These are phyloP conservation scores for Hydnomerulius pinastri DNA, from an alignment of 768 basidiomycete genomes.

Conservation along the genomic window DNA sequence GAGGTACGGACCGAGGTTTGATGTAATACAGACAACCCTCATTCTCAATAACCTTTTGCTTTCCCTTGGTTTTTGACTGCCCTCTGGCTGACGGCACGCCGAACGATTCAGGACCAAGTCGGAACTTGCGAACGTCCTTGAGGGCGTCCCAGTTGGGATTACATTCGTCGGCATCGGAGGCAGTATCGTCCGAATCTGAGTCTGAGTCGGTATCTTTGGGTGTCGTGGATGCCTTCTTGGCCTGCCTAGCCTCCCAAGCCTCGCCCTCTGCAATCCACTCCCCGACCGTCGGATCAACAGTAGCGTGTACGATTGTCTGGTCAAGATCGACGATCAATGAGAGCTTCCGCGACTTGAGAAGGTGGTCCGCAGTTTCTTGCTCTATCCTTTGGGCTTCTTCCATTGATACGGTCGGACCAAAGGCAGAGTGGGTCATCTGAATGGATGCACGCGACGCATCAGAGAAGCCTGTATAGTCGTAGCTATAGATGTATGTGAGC, in stretches of 20 bases:
- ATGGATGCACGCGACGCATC: slow-evolving; percentile 86
- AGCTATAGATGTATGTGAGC: slow-evolving; percentile 39
- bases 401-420: slow-evolving; percentile 87
- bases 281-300: slow-evolving; percentile 96
- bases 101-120: slow-evolving; percentile 76
- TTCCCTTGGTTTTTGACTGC: slow-evolving; percentile 50
- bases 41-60: slow-evolving; percentile 63
- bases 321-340: slow-evolving; percentile 98
- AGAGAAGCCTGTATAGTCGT: slow-evolving; percentile 86
- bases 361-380: slow-evolving; percentile 74
- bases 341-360: slow-evolving; percentile 75
- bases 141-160: slow-evolving; percentile 95
- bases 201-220: slow-evolving; percentile 33
- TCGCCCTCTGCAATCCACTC: slow-evolving; percentile 93
- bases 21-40: slow-evolving; percentile 96
- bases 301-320: slow-evolving; percentile 98
- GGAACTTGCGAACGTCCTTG: slow-evolving; percentile 88
- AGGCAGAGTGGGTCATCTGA: slow-evolving; percentile 92
- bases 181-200: slow-evolving; percentile 42
- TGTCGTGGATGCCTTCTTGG: slow-evolving; percentile 39
- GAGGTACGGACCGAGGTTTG: slow-evolving; percentile 79
- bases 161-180: slow-evolving; percentile 55
- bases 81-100: slow-evolving; percentile 46
- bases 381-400: slow-evolving; percentile 93
- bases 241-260: slow-evolving; percentile 70